phyloP scores from a whole-genome alignment of 1,284 basidiomycete species.

The Ceratobasidium sp. region DNA sequence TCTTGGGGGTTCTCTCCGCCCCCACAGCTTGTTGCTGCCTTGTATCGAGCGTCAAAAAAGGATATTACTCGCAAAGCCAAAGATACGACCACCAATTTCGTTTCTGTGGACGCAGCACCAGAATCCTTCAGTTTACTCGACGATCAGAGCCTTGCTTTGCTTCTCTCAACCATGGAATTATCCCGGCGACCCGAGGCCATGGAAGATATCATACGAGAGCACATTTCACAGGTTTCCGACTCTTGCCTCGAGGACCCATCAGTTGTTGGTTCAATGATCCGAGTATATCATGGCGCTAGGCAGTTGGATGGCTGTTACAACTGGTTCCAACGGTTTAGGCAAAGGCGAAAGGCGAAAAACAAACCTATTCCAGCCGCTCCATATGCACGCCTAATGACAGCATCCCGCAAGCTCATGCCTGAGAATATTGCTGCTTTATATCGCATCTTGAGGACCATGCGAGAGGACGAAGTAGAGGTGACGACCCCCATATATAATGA shows the following conservation, averaged over 20 bases:
- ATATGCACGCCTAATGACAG: conserved; percentile 24
- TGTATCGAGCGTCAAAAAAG: conserved; percentile 1
- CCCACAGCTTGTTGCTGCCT: conserved; percentile 9
- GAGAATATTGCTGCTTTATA: conserved; percentile 24
- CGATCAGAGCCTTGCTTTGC: background rate
- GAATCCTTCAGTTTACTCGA: background rate
- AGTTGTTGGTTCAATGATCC: conserved; percentile 30
- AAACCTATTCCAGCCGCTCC: conserved; percentile 7
- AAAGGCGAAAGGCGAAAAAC: background rate
- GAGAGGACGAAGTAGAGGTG: conserved; percentile 1
- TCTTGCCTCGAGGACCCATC: conserved; percentile 18
- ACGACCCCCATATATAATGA: conserved; percentile 19
- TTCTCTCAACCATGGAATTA: conserved; percentile 7
- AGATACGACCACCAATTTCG: background rate
- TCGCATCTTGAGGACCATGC: conserved; percentile 20
- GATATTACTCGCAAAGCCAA: background rate
- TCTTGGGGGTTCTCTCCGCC: conserved; percentile 21
- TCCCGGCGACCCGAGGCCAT: conserved; percentile 18
- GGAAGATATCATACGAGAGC: conserved; percentile 21
- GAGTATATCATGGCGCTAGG: conserved; percentile 17
- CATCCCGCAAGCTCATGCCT: conserved; percentile 25
- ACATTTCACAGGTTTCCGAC: conserved; percentile 4
- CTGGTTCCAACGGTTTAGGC: conserved; percentile 25
- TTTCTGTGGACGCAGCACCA: background rate
- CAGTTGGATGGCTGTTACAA: conserved; percentile 32